phyloP scores from a whole-genome alignment of 352 stramenopile genomes.

The Phytopythium helicoides region DNA sequence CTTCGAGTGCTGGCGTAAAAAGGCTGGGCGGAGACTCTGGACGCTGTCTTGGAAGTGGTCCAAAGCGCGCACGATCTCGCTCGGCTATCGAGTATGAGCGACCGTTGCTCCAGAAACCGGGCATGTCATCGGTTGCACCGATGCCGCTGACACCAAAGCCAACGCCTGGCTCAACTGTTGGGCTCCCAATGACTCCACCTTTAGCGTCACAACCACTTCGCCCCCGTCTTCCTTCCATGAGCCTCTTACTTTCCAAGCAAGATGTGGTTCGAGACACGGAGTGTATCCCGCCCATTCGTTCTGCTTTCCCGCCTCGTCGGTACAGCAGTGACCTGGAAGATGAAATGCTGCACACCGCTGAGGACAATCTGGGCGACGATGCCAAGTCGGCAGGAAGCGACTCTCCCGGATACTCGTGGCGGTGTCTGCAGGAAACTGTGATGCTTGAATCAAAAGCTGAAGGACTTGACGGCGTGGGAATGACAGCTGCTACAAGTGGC shows the following conservation, averaged over 20 bases:
- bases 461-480: slow-evolving; percentile 47
- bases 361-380: background rate
- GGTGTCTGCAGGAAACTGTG: slow-evolving; percentile 72
- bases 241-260: slow-evolving; percentile 2
- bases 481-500: background rate
- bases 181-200: background rate
- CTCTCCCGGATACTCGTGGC: slow-evolving; percentile 70
- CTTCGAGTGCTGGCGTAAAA: background rate
- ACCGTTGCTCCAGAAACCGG: no score
- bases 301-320: background rate
- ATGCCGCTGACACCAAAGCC: slow-evolving; percentile 2
- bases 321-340: slow-evolving; percentile 4
- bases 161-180: background rate
- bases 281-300: slow-evolving; percentile 1
- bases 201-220: background rate
- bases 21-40: background rate
- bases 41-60: background rate
- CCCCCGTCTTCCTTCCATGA: slow-evolving; percentile 1
- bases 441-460: slow-evolving; percentile 59
- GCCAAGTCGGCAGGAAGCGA: slow-evolving; percentile 7
- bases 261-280: background rate
- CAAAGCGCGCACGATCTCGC: background rate
- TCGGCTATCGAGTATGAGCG: background rate
- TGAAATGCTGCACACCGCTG: slow-evolving; percentile 1
- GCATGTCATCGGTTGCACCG: background rate